Conservation (phyloP, 2,329 filamentous ascomycete species). For the Aspergillus niger region DNA sequence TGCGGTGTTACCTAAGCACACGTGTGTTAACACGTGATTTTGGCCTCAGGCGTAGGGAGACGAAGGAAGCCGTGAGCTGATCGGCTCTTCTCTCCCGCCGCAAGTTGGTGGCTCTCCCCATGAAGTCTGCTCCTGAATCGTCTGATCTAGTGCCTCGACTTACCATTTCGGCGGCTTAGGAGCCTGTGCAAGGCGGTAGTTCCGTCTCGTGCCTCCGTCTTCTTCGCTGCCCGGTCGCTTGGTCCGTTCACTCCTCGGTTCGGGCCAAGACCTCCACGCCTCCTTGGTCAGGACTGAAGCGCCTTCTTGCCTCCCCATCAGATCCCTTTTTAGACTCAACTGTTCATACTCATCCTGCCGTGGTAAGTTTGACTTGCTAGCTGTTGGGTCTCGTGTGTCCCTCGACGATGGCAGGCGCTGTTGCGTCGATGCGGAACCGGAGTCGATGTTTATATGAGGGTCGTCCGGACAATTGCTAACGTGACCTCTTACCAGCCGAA, state of each 20-base stretch:
- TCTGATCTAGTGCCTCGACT: constrained; percentile 25
- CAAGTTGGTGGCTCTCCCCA: constrained; percentile 24
- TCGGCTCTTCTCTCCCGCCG: constrained; percentile 23
- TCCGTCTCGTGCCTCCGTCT: constrained; percentile 29
- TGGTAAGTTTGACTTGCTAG: constrained; percentile 19
- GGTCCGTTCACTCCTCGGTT: constrained; percentile 32
- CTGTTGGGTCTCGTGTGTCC: neutral
- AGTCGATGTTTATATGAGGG: constrained; percentile 22
- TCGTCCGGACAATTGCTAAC: constrained; percentile 33
- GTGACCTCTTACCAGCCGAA: constrained; percentile 31
- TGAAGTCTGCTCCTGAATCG: constrained; percentile 29
- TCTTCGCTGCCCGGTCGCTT: constrained; percentile 25
- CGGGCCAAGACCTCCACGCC: constrained; percentile 32
- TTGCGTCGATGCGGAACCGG: constrained; percentile 4
- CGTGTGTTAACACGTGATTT: constrained; percentile 20
- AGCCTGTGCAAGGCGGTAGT: constrained; percentile 35
- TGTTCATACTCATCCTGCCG: constrained; percentile 15
- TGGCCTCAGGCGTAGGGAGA: constrained; percentile 22
- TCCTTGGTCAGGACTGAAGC: constrained; percentile 29
- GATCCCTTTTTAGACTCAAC: constrained; percentile 16
- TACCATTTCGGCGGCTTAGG: constrained; percentile 28
- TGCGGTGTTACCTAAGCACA: constrained; percentile 18
- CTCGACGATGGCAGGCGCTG: constrained; percentile 8
- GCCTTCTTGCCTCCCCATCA: constrained; percentile 21
- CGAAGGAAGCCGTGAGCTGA: constrained; percentile 22